Evolutionary conservation across 31 red algal species (phyloP), one percentile per base, ranked within the genome.

Genomic region (Odonthalia washingtoniensis): DNA sequence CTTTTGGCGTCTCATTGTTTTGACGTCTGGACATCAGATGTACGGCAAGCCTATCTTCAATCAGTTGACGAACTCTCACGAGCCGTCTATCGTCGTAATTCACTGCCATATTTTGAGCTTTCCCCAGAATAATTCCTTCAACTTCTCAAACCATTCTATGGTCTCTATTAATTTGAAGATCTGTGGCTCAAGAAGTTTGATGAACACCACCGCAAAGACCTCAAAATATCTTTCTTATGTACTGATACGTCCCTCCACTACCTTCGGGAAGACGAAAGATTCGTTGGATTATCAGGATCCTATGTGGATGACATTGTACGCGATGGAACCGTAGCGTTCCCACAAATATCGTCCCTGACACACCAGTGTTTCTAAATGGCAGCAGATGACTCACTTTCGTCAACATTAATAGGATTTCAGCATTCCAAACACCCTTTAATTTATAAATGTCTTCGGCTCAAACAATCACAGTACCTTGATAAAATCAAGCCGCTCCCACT

Each of bases 61-160:
- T n/a, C n/a, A n/a, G n/a, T n/a, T 80, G 1, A 91, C 49, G 42
- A 18, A 24, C 40, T 91, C 34, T 18, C 28, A 31, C 80, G 72
- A 4, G 89, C 77, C 40, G 2, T 91, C 0, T 84, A 78, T 49
- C 72, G 82, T 26, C 30, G 5, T 2, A 85, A 85, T 3, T 49
- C 64, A 9, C 65, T 75, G 0, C 77, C 87, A 26, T 63, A 75
- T 57, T 91, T 84, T 63, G 74, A 91, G 41, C 52, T 84, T 14
- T 37, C 75, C 9, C 78, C 49, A 41, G 14, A 65, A 27, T 0
- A 90, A 44, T 77, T 65, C 40, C 28, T 85, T 1, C 67, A 85
- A 34, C 60, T 85, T 9, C 81, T 84, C 1, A 84, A 80, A 17
- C 81, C 63, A 0, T 21, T 92, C 4, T 85, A 85, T 43, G 81